Evolutionary conservation across 2,329 filamentous ascomycete species (phyloP).

Genomic region (Epichloe uncinata): DNA sequence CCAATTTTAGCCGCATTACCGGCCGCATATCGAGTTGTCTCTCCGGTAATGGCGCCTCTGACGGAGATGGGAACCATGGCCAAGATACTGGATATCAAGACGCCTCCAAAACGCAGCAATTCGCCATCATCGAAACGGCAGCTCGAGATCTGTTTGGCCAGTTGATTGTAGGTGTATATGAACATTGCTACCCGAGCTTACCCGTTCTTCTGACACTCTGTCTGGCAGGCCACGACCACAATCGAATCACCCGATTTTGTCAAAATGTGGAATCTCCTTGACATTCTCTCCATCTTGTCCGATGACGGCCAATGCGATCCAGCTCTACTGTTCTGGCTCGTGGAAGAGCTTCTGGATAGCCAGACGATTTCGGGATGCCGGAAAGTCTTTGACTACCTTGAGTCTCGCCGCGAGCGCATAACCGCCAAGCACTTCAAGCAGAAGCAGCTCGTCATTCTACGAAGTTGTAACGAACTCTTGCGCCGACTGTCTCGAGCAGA

Average conservation of each 20-base stretch:
- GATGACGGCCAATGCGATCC: constrained; percentile 69
- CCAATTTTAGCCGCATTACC: constrained; percentile 43
- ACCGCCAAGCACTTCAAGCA: constrained; percentile 68
- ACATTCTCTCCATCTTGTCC: constrained; percentile 78
- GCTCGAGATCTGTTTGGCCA: constrained; percentile 69
- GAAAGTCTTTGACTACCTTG: constrained; percentile 85
- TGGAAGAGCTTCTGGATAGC: constrained; percentile 91
- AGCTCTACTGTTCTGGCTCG: constrained; percentile 73
- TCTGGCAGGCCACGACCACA: constrained; percentile 50
- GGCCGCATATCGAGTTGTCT: constrained; percentile 27
- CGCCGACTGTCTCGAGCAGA: constrained; percentile 87
- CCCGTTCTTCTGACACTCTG: not conserved
- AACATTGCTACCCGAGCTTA: not conserved
- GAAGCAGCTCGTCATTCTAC: constrained; percentile 80
- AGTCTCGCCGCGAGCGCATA: constrained; percentile 81
- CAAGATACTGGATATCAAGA: constrained; percentile 25
- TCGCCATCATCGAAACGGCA: constrained; percentile 69
- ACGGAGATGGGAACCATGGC: constrained; percentile 11
- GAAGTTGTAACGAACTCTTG: constrained; percentile 91
- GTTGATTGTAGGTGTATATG: constrained; percentile 48
- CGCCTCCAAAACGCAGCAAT: constrained; percentile 34
- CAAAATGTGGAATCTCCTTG: constrained; percentile 83
- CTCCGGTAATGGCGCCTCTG: constrained; percentile 14
- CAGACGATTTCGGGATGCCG: constrained; percentile 89
- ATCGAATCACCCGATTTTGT: constrained; percentile 72